Percentiles rank a stretch among this genome's conserved stretches.
Conservation (phyloP, 176 grass and related monocot genomes). For the Ampelocalamus luodianensis region DNA sequence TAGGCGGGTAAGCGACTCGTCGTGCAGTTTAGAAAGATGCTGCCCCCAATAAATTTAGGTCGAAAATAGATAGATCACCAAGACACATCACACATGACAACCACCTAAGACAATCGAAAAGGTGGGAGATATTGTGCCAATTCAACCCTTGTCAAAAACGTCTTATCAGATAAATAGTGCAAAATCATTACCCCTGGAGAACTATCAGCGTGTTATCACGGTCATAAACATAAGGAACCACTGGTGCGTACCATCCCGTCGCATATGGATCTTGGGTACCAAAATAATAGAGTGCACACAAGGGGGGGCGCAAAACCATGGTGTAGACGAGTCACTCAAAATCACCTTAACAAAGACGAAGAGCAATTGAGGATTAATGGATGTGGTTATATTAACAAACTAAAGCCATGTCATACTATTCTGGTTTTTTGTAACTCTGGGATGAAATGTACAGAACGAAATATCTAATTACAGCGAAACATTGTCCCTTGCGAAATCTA, state of each 20-base stretch:
- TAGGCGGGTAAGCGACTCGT: no score
- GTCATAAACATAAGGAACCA: neutral
- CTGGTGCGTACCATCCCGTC: neutral
- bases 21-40: neutral
- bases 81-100: neutral
- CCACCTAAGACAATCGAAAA: neutral
- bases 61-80: neutral
- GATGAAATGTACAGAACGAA: neutral
- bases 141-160: neutral
- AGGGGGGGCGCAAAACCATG: neutral
- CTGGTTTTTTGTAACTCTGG: neutral
- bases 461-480: constrained; percentile 34
- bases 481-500: neutral
- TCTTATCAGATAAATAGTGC: neutral
- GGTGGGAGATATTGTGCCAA: neutral
- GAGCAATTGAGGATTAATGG: neutral
- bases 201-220: no score
- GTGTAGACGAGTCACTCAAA: neutral
- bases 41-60: neutral
- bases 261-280: neutral
- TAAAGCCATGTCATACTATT: neutral
- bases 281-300: neutral
- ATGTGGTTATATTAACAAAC: constrained; percentile 3
- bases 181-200: no score
- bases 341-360: neutral